These are phyloP conservation scores for Yamadazyma siamensis DNA, from an alignment of 1,139 yeast genomes.

Conservation along the genomic window DNA sequence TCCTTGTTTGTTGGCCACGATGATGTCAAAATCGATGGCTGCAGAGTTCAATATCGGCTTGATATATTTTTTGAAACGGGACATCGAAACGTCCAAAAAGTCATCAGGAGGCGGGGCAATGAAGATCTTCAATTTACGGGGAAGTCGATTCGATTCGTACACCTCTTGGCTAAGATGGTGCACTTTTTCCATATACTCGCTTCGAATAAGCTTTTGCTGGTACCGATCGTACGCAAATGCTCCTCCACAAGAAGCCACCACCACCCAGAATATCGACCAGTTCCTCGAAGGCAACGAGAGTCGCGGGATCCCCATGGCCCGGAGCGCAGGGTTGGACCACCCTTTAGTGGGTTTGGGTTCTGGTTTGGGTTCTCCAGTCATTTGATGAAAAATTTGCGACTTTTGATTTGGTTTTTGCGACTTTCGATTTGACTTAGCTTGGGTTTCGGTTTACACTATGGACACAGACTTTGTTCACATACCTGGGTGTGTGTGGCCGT, in stretches of 20 bases:
- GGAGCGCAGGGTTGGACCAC: conserved; percentile 81
- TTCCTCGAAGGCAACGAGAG: conserved; percentile 82
- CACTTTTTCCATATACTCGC: conserved; percentile 64
- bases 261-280: conserved; percentile 88
- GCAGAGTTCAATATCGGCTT: conserved; percentile 87
- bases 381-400: neutral
- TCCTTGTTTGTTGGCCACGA: conserved; percentile 80
- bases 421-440: conserved; percentile 1
- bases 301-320: conserved; percentile 82
- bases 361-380: conserved; percentile 2
- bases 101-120: conserved; percentile 97
- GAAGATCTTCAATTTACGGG: conserved; percentile 78
- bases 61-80: conserved; percentile 72
- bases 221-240: conserved; percentile 76
- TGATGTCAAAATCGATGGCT: conserved; percentile 80
- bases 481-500: too few relatives aligned
- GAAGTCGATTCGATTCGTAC: conserved; percentile 42
- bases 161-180: conserved; percentile 40
- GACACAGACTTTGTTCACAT: too few relatives aligned
- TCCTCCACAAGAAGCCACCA: conserved; percentile 63
- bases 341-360: conserved; percentile 39
- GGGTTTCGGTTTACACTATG: too few relatives aligned
- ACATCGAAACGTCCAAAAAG: conserved; percentile 71
- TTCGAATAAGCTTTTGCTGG: conserved; percentile 64
- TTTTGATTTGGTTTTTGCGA: too few relatives aligned